These are phyloP conservation scores for Juglanconis oblonga DNA, from an alignment of 2,329 filamentous ascomycete genomes.

Conservation along the genomic window DNA sequence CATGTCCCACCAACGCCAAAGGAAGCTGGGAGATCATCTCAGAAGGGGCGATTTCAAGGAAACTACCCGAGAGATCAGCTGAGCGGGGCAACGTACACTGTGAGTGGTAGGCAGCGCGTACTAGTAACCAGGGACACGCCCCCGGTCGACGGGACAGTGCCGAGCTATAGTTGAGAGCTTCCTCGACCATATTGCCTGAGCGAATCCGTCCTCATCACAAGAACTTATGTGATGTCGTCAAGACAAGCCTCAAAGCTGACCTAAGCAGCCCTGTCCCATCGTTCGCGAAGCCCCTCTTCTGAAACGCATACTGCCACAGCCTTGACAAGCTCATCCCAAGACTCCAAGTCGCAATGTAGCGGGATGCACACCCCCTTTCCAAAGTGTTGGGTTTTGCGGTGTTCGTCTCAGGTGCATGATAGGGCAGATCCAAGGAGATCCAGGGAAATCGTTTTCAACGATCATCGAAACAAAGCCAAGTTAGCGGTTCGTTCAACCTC, in stretches of 20 bases:
- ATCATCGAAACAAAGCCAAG: background rate
- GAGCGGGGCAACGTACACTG: too few relatives aligned
- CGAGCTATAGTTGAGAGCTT: too few relatives aligned
- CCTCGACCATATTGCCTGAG: too few relatives aligned
- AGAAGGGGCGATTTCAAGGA: too few relatives aligned
- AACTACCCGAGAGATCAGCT: too few relatives aligned
- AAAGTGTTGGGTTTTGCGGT: background rate
- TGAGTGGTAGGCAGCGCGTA: too few relatives aligned
- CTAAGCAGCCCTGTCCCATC: constrained; percentile 1
- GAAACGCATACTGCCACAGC: constrained; percentile 12
- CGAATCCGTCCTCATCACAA: background rate
- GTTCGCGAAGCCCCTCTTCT: background rate
- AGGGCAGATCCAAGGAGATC: background rate
- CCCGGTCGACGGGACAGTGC: background rate
- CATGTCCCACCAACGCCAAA: too few relatives aligned
- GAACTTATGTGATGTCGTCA: background rate
- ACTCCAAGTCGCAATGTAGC: background rate
- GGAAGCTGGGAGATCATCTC: too few relatives aligned
- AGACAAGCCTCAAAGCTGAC: constrained; percentile 1
- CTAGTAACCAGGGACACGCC: background rate
- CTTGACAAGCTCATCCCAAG: constrained; percentile 1
- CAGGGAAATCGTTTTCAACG: background rate
- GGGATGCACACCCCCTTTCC: background rate
- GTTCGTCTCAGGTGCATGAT: constrained; percentile 13
- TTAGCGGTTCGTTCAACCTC: constrained; percentile 1